Evolutionary conservation across 805 yeast genomes (phyloP), one percentile per base, ranked within the genome.

Genomic region (Zygoascus tannicola): DNA sequence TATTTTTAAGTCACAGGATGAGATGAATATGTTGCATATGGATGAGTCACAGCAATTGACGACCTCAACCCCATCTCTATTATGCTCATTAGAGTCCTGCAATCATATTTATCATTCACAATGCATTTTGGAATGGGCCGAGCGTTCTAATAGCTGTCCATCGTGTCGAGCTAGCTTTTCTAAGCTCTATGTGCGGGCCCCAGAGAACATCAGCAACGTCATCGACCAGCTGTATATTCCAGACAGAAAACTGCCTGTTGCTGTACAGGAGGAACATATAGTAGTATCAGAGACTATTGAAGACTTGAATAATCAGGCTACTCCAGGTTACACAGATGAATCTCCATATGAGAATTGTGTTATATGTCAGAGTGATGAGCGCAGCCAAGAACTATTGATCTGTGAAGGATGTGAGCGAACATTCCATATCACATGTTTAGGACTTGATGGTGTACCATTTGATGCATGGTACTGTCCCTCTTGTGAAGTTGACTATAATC

Each of bases 121-220:
- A 14, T 81, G 88, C 52, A 68, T 81, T 32, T 51, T 66, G 30
- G 66, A 68, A 22, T 81, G 88, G 88, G 59, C 73, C 18, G 58
- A 65, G 32, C 67, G 73, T 33, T 74, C 81, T 20, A 75, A 74
- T 55, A 34, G 39, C 35, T 26, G 26, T 23, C 85, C 85, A 2
- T 72, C 78, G 4, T 78, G 85, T 53, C 71, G 85, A 18, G 53
- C 66, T 23, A 62, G 63, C 36, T 77, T 68, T 44, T 51, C 51
- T 35, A 21, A 22, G 23, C 36, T 53, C 20, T 26, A 26, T 26
- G 30, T 26, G 12, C 7, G 30, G 12, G 30, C 30, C 12, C 30
- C 30, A 12, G 30, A 26, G 30, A 26, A 26, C 30, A 8, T 26
- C 12, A 12, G 12, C 10, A 7, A 8, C 30, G 30, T 26, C 12